Evolutionary conservation across 2,329 filamentous ascomycete species (phyloP), one percentile per base, ranked within the genome.

Genomic region (Massarina eburnea): DNA sequence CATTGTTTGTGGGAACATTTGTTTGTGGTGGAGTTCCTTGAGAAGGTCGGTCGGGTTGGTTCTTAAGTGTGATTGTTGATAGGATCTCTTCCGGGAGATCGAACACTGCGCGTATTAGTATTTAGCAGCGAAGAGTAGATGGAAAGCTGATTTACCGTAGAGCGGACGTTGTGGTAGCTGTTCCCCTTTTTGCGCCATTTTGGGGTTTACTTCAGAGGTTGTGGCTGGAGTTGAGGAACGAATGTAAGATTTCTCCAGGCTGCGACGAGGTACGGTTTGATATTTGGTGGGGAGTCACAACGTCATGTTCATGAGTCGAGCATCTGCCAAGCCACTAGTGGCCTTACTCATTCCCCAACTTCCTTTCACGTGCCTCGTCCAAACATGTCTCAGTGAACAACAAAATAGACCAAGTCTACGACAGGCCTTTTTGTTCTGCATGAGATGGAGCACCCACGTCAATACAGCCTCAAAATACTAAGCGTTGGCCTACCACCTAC

Each of bases 81-180:
- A 95, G 76, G 37, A 95, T 79, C 65, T 91, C 82, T 48, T 80
- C 75, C 1, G 90, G 89, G 19, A 96, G 80, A 67, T 95, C 86
- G 70, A 91, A 96, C 46, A 92, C 88, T 91, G 66, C 48, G 38
- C 12, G 8, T 8, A 38, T 66, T 40, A 66, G 54, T 39, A 42
- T 20, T 21, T 27, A n/a, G 12, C 8, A 10, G 14, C 7, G 10
- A 18, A 20, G 4, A n/a, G 9, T 30, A 4, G 24, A 30, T 14
- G 12, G 4, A 14, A 30, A 14, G 9, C 5, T 7, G 4, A 14
- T 30, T n/a, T 58, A 71, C 68, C 66, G 45, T 72, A 72, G 15
- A 72, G 66, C 24, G 68, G 68, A 27, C 67, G 62, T 53, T 71
- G 64, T 15, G 71, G 51, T 14, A 72, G 39, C 33, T 64, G 48